Conservation (phyloP, 176 grass and related monocot genomes). For the Oryza meyeriana region DNA sequence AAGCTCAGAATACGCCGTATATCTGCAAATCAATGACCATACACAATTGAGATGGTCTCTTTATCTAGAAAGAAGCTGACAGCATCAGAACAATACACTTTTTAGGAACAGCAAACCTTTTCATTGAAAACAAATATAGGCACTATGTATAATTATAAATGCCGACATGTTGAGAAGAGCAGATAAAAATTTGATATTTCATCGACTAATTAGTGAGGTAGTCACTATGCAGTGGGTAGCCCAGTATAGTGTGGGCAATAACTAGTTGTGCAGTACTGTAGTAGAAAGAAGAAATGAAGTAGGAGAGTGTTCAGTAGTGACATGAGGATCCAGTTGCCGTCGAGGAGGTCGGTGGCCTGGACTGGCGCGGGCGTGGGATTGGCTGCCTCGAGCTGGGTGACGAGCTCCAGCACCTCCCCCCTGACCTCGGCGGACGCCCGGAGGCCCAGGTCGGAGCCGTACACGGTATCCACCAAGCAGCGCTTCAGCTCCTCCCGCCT, state of each 20-base stretch:
- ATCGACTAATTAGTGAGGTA: too few relatives aligned
- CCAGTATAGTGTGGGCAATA: too few relatives aligned
- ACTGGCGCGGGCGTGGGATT: conserved; percentile 67
- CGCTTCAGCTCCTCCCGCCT: conserved; percentile 64
- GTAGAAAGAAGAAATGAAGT: not conserved
- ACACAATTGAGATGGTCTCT: not conserved
- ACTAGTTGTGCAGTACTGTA: not conserved
- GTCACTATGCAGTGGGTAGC: too few relatives aligned
- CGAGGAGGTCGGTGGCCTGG: conserved; percentile 64
- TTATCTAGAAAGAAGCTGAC: not conserved
- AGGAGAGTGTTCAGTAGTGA: conserved; percentile 28
- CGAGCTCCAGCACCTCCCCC: conserved; percentile 84
- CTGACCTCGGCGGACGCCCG: conserved; percentile 68
- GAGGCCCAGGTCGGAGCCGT: conserved; percentile 75
- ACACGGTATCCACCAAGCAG: conserved; percentile 78
- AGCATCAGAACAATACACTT: not conserved
- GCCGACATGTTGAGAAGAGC: too few relatives aligned
- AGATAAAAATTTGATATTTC: too few relatives aligned
- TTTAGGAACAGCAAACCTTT: not conserved
- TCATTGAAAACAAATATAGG: too few relatives aligned
- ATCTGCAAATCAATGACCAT: conserved; percentile 54
- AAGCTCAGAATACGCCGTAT: conserved; percentile 88
- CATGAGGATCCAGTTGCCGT: conserved; percentile 93
- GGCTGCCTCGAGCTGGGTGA: conserved; percentile 73
- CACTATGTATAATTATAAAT: too few relatives aligned